Evolutionary conservation across 129 eudicot genomes (phyloP), one percentile per base, ranked within the genome.

Genomic region (Centrapalus pauciflorus): DNA sequence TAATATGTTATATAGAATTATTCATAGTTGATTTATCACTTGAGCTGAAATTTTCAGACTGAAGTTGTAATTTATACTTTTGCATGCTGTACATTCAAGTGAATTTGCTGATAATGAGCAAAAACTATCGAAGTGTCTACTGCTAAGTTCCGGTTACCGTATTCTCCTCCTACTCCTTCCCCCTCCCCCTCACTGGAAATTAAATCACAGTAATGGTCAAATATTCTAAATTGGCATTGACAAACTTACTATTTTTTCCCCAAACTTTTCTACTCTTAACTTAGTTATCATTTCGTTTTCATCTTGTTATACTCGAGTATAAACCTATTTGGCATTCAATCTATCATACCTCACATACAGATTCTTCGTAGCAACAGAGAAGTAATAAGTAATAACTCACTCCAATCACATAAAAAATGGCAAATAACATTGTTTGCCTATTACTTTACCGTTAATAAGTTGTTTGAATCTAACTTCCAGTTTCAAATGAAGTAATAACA

Each of bases 291-390:
- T 5, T 26, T 37, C 5, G 8, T 64, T 7, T 56, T 16, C 56
- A 62, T 62, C 67, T 61, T 35, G 67, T 37, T 37, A 40, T 13
- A 61, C 34, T 62, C 52, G 24, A 38, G 21, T 34, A 38, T 24
- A 12, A 12, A 21, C 20, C 34, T 59, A 16, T 7, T 16, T 19
- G 45, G 7, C 43, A 57, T 7, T 30, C n/a, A n/a, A n/a, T n/a
- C n/a, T n/a, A n/a, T n/a, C n/a, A 57, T 28, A 16, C 33, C 25
- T 5, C 43, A 58, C 4, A 33, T 34, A 33, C 32, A 61, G 23
- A 52, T 32, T 29, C 12, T 0, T 43, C 37, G 26, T 64, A n/a
- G 24, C 16, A 1, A 41, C 17, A 13, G 27, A 64, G 26, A 7
- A 23, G 24, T 34, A 21, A 60, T 34, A 7, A 23, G 24, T 34